Evolutionary conservation across 2,329 filamentous ascomycete species (phyloP), one percentile per base, ranked within the genome.

Genomic region (Colletotrichum sp.): DNA sequence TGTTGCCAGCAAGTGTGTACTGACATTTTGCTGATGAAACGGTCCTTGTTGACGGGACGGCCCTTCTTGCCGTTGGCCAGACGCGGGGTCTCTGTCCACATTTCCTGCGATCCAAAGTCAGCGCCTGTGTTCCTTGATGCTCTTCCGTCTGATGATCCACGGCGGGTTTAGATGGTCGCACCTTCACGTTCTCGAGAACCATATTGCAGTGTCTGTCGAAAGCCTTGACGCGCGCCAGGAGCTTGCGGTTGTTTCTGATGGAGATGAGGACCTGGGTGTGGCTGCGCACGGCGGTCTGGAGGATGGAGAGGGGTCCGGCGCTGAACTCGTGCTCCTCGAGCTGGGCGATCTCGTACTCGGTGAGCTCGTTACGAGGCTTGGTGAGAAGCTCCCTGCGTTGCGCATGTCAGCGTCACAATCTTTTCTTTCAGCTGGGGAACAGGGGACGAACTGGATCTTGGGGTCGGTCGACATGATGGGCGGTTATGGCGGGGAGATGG

Each of bases 181-280:
- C 74, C 76, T 87, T 87, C 60, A 98, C 96, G 80, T 98, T 98
- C 89, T 98, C 96, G 64, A 98, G 89, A 5, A 98, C 95, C 97
- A 99, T 99, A 88, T 99, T 99, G 92, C 96, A 99, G 87, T 99
- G 97, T 77, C 97, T 92, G 87, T 99, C 97, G 85, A 99, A 99
- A 8, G 97, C 97, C 90, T 99, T 99, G 83, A 99, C 96, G 78
- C 97, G 94, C 67, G 96, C 97, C 71, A 99, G 93, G 64, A 99
- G 91, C 90, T 99, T 99, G 87, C 96, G 94, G 90, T 99, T 99
- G 92, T 98, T 98, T 79, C 97, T 96, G 88, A 96, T 96, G 71
- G 95, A 98, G 83, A 99, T 98, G 79, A 99, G 92, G 78, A 99
- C 96, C 87, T 99, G 97, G 58, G 94, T 95, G 88, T 98, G 96